phyloP scores from a whole-genome alignment of 768 basidiomycete species.

The Tremella fuciformis region DNA sequence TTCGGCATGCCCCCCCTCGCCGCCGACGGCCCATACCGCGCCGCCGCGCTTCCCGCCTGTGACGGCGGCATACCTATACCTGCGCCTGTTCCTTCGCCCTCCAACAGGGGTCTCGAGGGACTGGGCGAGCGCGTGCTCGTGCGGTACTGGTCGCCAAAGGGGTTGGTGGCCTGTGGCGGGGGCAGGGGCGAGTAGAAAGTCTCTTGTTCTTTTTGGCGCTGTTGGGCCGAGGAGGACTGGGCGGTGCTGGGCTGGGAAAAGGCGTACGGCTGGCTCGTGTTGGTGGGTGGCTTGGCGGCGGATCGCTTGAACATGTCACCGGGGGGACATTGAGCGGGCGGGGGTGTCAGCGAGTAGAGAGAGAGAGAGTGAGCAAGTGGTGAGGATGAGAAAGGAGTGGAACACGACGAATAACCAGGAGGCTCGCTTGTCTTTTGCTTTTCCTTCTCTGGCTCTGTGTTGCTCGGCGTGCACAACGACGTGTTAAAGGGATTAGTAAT shows the following conservation, averaged over 20 bases:
- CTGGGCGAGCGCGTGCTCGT: constrained; percentile 1
- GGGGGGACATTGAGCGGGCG: background rate
- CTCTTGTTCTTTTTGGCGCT: constrained; percentile 17
- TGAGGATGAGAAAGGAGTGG: background rate
- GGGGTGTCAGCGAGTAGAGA: background rate
- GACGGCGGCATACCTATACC: background rate
- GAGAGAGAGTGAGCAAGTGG: background rate
- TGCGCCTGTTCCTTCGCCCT: background rate
- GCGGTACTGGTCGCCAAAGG: background rate
- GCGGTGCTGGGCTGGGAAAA: constrained; percentile 18
- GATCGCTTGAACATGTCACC: constrained; percentile 17
- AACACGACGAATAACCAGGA: background rate
- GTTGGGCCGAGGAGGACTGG: constrained; percentile 12
- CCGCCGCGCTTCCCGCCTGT: constrained; percentile 4
- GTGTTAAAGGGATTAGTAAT: too few species aligned
- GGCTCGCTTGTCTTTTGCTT: too few species aligned
- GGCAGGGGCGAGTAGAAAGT: constrained; percentile 28
- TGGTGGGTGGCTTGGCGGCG: constrained; percentile 5
- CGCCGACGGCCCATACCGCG: constrained; percentile 9
- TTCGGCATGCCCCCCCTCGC: constrained; percentile 16
- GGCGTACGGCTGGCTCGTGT: constrained; percentile 13
- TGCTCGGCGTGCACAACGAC: too few species aligned
- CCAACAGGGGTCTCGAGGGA: constrained; percentile 10
- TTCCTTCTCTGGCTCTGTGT: too few species aligned
- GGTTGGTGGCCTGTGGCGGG: constrained; percentile 1